Evolutionary conservation across 1,284 basidiomycete species (phyloP), one percentile per base, ranked within the genome.

Genomic region (Cerrena zonata): DNA sequence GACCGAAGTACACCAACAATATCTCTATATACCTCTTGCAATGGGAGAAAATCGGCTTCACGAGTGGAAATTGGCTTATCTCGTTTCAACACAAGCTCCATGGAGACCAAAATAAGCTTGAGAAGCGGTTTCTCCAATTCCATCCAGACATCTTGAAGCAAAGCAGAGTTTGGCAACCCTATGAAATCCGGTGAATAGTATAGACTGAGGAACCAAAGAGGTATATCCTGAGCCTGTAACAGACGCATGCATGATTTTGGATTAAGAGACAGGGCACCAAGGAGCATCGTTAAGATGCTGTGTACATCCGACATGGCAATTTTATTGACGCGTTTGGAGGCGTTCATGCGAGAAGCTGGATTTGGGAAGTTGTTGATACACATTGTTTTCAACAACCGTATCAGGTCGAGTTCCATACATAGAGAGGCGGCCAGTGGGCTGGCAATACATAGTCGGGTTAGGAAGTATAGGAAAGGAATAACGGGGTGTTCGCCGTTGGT

Each of bases 281-380:
- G 24, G 25, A 51, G 44, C n/a, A 51, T 36, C 10, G 27, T 51
- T 15, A 25, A 22, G 13, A 36, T 21, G 19, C 30, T 34, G 27
- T 45, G 44, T 4, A 47, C 45, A 36, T 51, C 50, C 15, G 50
- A 51, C 5, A 30, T 22, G 12, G 50, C 50, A 36, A 47, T 51
- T 18, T 45, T 24, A 19, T 45, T 42, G 19, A 46, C 41, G 34
- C 50, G 27, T 4, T 21, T 13, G 13, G 50, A 48, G 41, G 50
- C 24, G 24, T 40, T 43, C 24, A 26, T 49, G 19, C 24, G 22
- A 15, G 47, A 37, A 38, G 36, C 45, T 7, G 30, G 45, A 18
- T 51, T 51, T 30, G 50, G 50, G 24, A 48, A 51, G 23, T 46
- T 24, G 18, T 41, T 21, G 34, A 47, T 47, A 27, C 45, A 51